phyloP scores from a whole-genome alignment of 2,329 filamentous ascomycete species.

The Penicillium sp. region DNA sequence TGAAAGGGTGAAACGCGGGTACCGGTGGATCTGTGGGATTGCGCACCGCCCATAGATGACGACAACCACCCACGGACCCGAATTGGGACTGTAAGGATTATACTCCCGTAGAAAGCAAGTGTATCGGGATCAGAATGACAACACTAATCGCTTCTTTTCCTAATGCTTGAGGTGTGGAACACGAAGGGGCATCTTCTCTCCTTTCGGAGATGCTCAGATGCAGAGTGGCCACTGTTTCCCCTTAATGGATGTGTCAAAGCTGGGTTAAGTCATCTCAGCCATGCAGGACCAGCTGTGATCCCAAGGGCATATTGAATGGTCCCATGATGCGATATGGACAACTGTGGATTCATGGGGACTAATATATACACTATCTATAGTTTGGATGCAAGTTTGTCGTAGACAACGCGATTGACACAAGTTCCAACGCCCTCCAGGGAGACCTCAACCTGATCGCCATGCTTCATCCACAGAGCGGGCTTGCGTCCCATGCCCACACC shows the following conservation, averaged over 20 bases:
- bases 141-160: background rate
- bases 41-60: conserved; percentile 9
- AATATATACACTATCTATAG: conserved; percentile 25
- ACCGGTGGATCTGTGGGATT: conserved; percentile 3
- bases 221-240: no score
- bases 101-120: background rate
- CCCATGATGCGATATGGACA: background rate
- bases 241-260: no score
- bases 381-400: conserved; percentile 42
- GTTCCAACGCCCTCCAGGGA: conserved; percentile 65
- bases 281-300: background rate
- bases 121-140: background rate
- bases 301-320: background rate
- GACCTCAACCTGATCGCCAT: conserved; percentile 70
- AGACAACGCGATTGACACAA: conserved; percentile 46
- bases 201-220: background rate
- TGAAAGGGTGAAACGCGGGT: conserved; percentile 8
- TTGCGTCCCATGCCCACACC: conserved; percentile 70
- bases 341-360: background rate
- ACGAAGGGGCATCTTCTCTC: background rate
- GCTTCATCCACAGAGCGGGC: conserved; percentile 66
- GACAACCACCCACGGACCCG: background rate
- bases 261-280: no score
- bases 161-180: background rate
- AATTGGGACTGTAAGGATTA: background rate